Conservation (phyloP, 805 yeast species). For the Wickerhamiella cacticola region DNA sequence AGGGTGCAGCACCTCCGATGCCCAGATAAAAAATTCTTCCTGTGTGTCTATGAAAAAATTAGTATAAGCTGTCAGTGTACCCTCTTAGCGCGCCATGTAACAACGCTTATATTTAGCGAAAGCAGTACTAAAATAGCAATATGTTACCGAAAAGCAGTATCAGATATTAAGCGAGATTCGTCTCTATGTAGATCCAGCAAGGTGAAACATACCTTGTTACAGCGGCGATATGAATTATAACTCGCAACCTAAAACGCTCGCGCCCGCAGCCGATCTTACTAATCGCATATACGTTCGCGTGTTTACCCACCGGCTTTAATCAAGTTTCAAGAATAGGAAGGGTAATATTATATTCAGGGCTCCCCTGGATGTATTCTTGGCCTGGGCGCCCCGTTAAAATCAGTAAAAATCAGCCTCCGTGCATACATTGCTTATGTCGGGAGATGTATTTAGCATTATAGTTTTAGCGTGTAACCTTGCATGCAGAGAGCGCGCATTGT, state of each 20-base stretch:
- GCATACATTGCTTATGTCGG: not conserved
- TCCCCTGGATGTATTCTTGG: not conserved
- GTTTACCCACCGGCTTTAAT: slow-evolving; percentile 2
- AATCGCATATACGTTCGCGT: slow-evolving; percentile 2
- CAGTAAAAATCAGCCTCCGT: not conserved
- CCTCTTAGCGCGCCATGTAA: too few relatives aligned
- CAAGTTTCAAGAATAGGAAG: not conserved
- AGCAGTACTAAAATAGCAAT: not conserved
- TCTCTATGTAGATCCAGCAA: not conserved
- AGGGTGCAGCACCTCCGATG: slow-evolving; percentile 3
- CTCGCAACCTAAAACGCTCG: not conserved
- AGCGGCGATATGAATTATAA: not conserved
- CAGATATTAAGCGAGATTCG: not conserved
- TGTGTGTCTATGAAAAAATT: too few relatives aligned
- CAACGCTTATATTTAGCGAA: slow-evolving; percentile 1
- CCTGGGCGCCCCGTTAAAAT: not conserved
- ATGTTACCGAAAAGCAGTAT: not conserved
- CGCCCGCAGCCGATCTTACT: slow-evolving; percentile 3
- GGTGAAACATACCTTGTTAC: slow-evolving; percentile 5
- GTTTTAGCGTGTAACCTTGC: slow-evolving; percentile 5
- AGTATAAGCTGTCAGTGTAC: too few relatives aligned
- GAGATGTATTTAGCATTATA: not conserved
- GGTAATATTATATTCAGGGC: not conserved
- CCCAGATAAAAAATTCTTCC: not conserved
- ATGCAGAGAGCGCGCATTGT: slow-evolving; percentile 1